phyloP scores from a whole-genome alignment of 2,329 filamentous ascomycete genomes.

The Tympanopsis confertula region DNA sequence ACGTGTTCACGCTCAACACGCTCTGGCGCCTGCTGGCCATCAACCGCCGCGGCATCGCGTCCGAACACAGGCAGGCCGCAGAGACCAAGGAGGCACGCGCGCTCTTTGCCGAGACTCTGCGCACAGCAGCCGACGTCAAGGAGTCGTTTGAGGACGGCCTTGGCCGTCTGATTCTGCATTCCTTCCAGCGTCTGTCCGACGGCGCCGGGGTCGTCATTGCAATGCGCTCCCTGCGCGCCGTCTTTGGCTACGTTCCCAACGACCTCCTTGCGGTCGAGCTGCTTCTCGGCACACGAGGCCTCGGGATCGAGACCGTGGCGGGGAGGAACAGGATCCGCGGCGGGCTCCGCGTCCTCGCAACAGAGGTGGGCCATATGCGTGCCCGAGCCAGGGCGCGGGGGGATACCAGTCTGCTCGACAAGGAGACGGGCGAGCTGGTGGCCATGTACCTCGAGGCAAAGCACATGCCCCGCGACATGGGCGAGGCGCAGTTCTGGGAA shows the following conservation, averaged over 20 bases:
- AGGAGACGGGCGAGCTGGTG: slow-evolving; percentile 23
- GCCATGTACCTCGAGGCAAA: slow-evolving; percentile 28
- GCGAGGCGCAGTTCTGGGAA: slow-evolving; percentile 14
- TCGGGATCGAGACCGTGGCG: background rate
- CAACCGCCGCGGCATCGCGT: slow-evolving; percentile 30
- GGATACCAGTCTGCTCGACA: slow-evolving; percentile 19
- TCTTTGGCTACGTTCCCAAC: slow-evolving; percentile 29
- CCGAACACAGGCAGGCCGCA: slow-evolving; percentile 12
- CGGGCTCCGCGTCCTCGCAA: slow-evolving; percentile 17
- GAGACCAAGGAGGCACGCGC: slow-evolving; percentile 23
- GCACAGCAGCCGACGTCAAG: slow-evolving; percentile 7
- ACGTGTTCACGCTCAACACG: slow-evolving; percentile 57
- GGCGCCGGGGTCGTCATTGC: slow-evolving; percentile 31
- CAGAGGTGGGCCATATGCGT: slow-evolving; percentile 26
- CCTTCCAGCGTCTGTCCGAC: slow-evolving; percentile 33
- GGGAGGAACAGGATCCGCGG: background rate
- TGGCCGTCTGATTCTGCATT: slow-evolving; percentile 35
- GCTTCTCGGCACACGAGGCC: slow-evolving; percentile 6
- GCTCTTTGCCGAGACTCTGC: slow-evolving; percentile 26
- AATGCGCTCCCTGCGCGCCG: slow-evolving; percentile 26
- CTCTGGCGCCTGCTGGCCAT: slow-evolving; percentile 50
- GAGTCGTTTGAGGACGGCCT: slow-evolving; percentile 33
- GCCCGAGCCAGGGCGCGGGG: slow-evolving; percentile 11
- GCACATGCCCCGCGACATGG: slow-evolving; percentile 17
- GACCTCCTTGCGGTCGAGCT: slow-evolving; percentile 35